Conservation (phyloP, 2,329 filamentous ascomycete genomes). For the Calonectria pteridis region DNA sequence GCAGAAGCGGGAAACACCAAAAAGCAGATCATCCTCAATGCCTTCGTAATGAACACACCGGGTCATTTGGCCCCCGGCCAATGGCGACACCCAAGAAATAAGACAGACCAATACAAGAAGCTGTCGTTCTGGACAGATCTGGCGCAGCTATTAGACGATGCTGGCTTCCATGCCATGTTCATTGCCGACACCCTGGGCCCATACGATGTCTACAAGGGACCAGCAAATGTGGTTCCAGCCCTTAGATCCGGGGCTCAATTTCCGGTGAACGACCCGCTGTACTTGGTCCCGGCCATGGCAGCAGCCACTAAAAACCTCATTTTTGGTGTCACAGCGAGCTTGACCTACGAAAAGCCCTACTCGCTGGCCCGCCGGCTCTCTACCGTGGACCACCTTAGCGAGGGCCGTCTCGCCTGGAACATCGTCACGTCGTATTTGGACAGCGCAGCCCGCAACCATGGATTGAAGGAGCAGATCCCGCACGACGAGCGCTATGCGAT, state of each 20-base stretch:
- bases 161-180: conserved; percentile 64
- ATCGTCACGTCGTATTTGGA: conserved; percentile 59
- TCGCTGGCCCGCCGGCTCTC: conserved; percentile 50
- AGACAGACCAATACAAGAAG: conserved; percentile 36
- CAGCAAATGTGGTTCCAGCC: conserved; percentile 25
- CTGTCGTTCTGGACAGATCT: conserved; percentile 59
- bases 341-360: conserved; percentile 53
- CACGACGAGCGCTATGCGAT: conserved; percentile 31
- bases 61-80: conserved; percentile 31
- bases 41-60: conserved; percentile 35
- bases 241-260: conserved; percentile 56
- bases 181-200: conserved; percentile 62
- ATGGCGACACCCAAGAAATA: conserved; percentile 38
- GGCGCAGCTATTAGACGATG: conserved; percentile 58
- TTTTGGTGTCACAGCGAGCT: conserved; percentile 51
- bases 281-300: conserved; percentile 57
- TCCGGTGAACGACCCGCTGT: conserved; percentile 56
- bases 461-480: conserved; percentile 53
- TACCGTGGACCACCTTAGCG: conserved; percentile 51
- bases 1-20: not conserved
- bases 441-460: conserved; percentile 18
- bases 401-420: conserved; percentile 58
- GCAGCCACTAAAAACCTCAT: conserved; percentile 58
- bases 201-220: conserved; percentile 48
- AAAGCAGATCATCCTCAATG: conserved; percentile 35